A percentile compares a stretch with the other conserved stretches of the same genome.
These are phyloP conservation scores for Prillingera fragicola DNA, from an alignment of 1,284 basidiomycete genomes.

Conservation along the genomic window DNA sequence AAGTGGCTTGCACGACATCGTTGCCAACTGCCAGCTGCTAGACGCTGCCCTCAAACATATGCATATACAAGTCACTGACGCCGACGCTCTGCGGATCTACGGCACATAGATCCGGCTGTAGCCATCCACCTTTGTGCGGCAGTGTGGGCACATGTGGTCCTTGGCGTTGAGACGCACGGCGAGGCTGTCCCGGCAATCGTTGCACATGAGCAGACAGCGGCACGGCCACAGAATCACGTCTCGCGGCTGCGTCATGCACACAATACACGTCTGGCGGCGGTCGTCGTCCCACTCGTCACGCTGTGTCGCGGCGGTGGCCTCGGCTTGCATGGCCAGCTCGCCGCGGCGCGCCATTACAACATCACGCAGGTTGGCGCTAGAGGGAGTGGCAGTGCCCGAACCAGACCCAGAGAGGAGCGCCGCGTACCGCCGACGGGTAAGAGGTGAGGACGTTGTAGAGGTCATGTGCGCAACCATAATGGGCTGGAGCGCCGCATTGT, in stretches of 20 bases:
- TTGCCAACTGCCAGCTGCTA: too few relatives aligned
- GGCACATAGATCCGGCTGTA: constrained; percentile 43
- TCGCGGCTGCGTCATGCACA: constrained; percentile 43
- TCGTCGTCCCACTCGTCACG: constrained; percentile 42
- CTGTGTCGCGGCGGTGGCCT: not conserved
- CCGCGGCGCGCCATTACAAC: constrained; percentile 20
- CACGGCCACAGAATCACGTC: constrained; percentile 47
- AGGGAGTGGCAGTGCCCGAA: not conserved
- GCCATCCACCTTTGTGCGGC: constrained; percentile 35
- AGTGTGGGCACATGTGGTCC: constrained; percentile 43
- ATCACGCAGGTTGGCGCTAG: constrained; percentile 12
- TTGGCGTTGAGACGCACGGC: constrained; percentile 36
- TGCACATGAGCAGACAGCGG: constrained; percentile 41
- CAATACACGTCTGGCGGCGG: constrained; percentile 35
- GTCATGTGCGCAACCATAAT: constrained; percentile 46
- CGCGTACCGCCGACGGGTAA: constrained; percentile 42
- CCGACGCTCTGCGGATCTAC: constrained; percentile 5
- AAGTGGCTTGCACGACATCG: too few relatives aligned
- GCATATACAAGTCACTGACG: not conserved
- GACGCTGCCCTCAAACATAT: too few relatives aligned
- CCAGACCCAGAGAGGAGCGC: constrained; percentile 21
- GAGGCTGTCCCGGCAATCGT: constrained; percentile 44
- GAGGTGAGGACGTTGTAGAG: constrained; percentile 22
- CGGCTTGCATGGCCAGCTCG: not conserved
- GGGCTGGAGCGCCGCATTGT: constrained; percentile 28